Evolutionary conservation across 176 grass and related monocot species (phyloP).

Genomic region (Echinochloa phyllopogon): DNA sequence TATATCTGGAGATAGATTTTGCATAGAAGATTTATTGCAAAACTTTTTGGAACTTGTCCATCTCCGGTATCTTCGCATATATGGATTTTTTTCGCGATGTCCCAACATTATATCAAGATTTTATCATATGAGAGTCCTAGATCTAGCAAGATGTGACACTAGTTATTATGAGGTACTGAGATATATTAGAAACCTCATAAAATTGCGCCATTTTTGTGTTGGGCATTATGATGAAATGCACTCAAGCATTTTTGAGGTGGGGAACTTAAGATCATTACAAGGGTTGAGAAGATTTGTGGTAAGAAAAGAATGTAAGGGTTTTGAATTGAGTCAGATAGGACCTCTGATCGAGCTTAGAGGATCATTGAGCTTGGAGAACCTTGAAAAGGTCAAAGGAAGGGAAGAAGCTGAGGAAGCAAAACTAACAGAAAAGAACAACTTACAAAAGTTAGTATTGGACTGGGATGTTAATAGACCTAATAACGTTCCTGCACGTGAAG

Average conservation of each 20-base stretch:
- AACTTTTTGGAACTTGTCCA: neutral
- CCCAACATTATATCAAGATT: neutral
- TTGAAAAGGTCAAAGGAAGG: neutral
- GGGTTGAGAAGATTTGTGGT: slow-evolving; percentile 14
- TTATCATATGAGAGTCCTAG: neutral
- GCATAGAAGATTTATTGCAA: neutral
- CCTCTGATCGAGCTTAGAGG: neutral
- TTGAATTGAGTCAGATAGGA: neutral
- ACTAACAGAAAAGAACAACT: neutral
- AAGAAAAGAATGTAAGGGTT: neutral
- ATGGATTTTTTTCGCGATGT: too few species aligned
- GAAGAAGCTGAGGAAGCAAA: slow-evolving; percentile 2
- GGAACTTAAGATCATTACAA: neutral
- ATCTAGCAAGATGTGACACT: too few species aligned
- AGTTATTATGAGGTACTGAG: neutral
- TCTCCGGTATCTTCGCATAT: slow-evolving; percentile 17
- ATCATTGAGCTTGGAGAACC: slow-evolving; percentile 3
- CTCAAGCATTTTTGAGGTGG: neutral
- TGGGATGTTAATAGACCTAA: neutral
- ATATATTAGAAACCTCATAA: neutral
- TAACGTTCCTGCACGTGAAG: too few species aligned
- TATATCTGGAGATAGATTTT: neutral
- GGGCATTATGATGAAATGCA: neutral
- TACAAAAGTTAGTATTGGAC: neutral
- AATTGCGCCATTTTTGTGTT: neutral